Evolutionary conservation across 345 rosid species (phyloP).

Genomic region (Hibiscus tridactylites): DNA sequence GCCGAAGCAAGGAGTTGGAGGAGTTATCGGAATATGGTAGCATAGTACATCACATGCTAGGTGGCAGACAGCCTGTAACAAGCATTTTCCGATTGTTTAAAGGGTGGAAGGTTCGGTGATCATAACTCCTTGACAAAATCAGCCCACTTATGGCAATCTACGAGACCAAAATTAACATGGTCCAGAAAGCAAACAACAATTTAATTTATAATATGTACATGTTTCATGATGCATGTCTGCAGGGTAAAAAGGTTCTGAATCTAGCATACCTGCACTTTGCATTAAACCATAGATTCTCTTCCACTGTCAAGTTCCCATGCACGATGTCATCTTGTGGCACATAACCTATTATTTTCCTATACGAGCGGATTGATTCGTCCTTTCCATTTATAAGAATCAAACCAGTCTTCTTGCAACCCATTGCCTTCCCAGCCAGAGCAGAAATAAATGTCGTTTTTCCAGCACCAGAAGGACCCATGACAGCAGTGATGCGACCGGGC

Average conservation of each 20-base stretch:
- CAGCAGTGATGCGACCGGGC: slow-evolving; percentile 86
- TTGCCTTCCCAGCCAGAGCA: slow-evolving; percentile 82
- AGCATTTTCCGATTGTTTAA: too few species aligned
- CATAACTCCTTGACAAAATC: too few species aligned
- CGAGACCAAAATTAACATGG: neutral
- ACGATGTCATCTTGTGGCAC: slow-evolving; percentile 96
- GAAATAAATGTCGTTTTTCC: slow-evolving; percentile 92
- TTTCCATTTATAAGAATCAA: slow-evolving; percentile 67
- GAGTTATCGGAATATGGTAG: too few species aligned
- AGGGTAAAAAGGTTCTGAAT: neutral
- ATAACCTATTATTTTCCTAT: slow-evolving; percentile 79
- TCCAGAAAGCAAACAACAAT: neutral
- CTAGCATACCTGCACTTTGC: slow-evolving; percentile 65
- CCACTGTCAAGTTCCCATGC: slow-evolving; percentile 94
- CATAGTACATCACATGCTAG: too few species aligned
- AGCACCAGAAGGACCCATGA: slow-evolving; percentile 99
- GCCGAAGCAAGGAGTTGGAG: too few species aligned
- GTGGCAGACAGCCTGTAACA: too few species aligned
- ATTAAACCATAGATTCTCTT: slow-evolving; percentile 93
- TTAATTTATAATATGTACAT: neutral
- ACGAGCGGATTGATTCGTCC: slow-evolving; percentile 62
- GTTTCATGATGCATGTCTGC: neutral
- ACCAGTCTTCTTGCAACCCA: slow-evolving; percentile 65
- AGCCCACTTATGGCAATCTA: too few species aligned
- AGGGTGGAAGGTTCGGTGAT: too few species aligned